Conservation (phyloP, 768 basidiomycete genomes). For the Serendipita sp. region DNA sequence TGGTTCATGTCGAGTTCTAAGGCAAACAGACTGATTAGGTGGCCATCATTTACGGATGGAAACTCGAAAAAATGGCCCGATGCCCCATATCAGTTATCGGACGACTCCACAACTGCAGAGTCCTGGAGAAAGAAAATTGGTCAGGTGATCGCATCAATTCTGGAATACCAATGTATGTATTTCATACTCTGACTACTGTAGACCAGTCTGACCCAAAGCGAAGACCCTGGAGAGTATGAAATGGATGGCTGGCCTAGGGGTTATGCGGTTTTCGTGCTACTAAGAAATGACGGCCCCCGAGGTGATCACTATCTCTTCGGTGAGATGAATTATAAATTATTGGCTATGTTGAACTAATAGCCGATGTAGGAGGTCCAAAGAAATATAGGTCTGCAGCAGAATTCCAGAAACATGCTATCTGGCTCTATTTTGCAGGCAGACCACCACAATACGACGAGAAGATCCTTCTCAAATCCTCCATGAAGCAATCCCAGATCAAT, state of each 20-base stretch:
- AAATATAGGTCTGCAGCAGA: slow-evolving; percentile 1
- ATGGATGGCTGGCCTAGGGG: not conserved
- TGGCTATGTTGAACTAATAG: not conserved
- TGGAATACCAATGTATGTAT: not conserved
- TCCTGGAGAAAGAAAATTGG: not conserved
- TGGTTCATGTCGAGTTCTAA: not conserved
- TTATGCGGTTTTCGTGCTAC: not conserved
- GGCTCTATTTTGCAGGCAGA: not conserved
- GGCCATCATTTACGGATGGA: not conserved
- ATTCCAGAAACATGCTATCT: not conserved
- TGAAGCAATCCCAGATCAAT: not conserved
- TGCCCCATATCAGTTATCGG: not conserved
- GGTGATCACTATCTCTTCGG: not conserved
- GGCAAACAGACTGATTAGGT: not conserved
- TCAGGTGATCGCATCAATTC: not conserved
- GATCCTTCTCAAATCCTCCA: not conserved
- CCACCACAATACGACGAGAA: not conserved
- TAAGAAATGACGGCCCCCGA: not conserved
- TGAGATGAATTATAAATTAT: not conserved
- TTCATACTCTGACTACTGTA: not conserved
- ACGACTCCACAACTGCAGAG: too few relatives aligned
- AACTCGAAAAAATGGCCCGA: not conserved
- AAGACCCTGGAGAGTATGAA: not conserved
- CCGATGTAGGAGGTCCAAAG: not conserved
- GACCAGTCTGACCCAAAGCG: not conserved